These are phyloP conservation scores for Micromonas commoda DNA, from an alignment of 139 green algal genomes.

Conservation along the genomic window DNA sequence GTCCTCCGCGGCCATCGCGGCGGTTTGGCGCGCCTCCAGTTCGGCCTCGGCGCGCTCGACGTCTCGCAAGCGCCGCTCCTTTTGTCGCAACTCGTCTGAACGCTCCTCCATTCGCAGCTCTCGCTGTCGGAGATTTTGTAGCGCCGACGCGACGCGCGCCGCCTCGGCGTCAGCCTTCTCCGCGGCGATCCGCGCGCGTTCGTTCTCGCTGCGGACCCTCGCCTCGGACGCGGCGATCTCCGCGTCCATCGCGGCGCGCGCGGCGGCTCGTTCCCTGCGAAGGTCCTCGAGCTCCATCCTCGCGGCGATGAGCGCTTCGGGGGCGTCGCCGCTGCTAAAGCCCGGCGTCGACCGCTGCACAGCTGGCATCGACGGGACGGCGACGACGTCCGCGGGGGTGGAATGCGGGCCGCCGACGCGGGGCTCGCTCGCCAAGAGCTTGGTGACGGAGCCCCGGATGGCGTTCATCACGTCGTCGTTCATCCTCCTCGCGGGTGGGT, in stretches of 20 bases:
- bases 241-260: not conserved
- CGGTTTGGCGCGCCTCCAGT: not conserved
- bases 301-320: not conserved
- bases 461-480: not conserved
- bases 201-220: not conserved
- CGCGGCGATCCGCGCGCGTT: not conserved
- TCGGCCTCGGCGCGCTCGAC: not conserved
- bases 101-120: no score
- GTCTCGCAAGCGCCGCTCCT: no score
- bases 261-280: not conserved
- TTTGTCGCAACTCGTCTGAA: no score
- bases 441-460: not conserved
- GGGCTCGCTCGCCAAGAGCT: not conserved
- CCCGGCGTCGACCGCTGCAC: not conserved
- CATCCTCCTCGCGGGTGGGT: not conserved
- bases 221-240: not conserved
- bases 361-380: not conserved
- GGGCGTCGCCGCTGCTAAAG: no score
- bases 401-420: not conserved
- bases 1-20: slow-evolving; percentile 4
- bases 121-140: not conserved
- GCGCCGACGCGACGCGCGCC: not conserved
- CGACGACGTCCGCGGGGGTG: not conserved
- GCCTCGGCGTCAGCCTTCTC: no score
- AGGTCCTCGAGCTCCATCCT: not conserved